phyloP scores from a whole-genome alignment of 1,139 yeast species.

The Chernovozyma sophiae-reginae region DNA sequence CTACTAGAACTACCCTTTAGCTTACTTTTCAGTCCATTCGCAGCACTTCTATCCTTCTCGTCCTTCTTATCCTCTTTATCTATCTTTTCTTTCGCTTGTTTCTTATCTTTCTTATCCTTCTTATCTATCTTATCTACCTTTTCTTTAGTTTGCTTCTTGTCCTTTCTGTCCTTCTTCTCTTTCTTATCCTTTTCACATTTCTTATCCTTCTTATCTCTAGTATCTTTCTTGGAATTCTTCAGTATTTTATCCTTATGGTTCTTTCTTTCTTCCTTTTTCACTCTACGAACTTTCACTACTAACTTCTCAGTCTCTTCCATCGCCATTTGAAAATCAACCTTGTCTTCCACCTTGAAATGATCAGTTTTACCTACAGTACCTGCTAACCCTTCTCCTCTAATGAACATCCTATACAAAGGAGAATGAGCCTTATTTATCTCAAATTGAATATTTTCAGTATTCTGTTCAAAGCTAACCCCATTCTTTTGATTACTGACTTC shows the following conservation, averaged over 20 bases:
- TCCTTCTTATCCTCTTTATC: slow-evolving; percentile 8
- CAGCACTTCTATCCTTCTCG: background rate
- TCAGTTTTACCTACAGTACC: slow-evolving; percentile 62
- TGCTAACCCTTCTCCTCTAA: slow-evolving; percentile 74
- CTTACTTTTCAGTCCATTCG: too few relatives aligned
- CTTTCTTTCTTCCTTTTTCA: slow-evolving; percentile 7
- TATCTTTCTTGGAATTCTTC: slow-evolving; percentile 11
- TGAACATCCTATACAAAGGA: slow-evolving; percentile 72
- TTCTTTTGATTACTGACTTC: slow-evolving; percentile 47
- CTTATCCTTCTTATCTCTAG: slow-evolving; percentile 13
- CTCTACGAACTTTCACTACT: slow-evolving; percentile 11
- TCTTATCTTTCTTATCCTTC: slow-evolving; percentile 11
- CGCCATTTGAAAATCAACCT: slow-evolving; percentile 10
- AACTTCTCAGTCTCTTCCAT: slow-evolving; percentile 13
- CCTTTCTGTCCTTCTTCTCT: slow-evolving; percentile 4
- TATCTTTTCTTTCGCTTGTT: slow-evolving; percentile 9
- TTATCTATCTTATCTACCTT: slow-evolving; percentile 12
- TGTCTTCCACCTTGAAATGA: slow-evolving; percentile 13
- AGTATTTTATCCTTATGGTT: slow-evolving; percentile 14
- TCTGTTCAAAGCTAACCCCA: slow-evolving; percentile 36
- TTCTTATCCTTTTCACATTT: slow-evolving; percentile 10
- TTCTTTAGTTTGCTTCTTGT: slow-evolving; percentile 11
- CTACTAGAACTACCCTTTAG: too few relatives aligned
- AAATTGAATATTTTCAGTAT: slow-evolving; percentile 30
- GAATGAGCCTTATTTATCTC: slow-evolving; percentile 50